A percentile compares a stretch with the other conserved stretches of the same genome.
Conservation (phyloP, 2,329 filamentous ascomycete species). For the Dothideomycetes sp. region DNA sequence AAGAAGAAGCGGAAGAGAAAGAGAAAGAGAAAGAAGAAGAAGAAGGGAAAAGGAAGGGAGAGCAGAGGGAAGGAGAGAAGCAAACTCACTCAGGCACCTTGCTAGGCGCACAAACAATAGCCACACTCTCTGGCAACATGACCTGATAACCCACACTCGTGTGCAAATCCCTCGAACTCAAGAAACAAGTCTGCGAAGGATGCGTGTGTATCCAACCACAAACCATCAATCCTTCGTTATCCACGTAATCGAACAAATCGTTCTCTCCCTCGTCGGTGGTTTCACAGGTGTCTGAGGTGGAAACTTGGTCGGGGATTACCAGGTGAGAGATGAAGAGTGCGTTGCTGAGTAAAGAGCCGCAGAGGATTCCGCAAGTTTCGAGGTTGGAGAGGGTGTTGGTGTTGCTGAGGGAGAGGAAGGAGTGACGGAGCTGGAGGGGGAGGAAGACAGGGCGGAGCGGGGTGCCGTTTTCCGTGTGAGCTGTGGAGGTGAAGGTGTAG, state of each 20-base stretch:
- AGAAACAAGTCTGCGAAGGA: conserved; percentile 92
- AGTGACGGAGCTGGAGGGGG: conserved; percentile 60
- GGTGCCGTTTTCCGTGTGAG: conserved; percentile 80
- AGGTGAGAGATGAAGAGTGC: conserved; percentile 84
- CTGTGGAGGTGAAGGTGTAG: conserved; percentile 73
- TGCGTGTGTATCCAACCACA: conserved; percentile 98
- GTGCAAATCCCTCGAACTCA: conserved; percentile 89
- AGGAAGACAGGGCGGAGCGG: conserved; percentile 83
- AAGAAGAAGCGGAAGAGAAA: neutral
- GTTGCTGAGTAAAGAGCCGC: conserved; percentile 83
- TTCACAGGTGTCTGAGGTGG: conserved; percentile 89
- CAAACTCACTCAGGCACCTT: conserved; percentile 61
- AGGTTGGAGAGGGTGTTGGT: conserved; percentile 72
- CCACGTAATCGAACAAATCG: conserved; percentile 80
- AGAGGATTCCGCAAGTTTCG: conserved; percentile 92
- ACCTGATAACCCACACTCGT: conserved; percentile 92
- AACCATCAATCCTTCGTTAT: conserved; percentile 71
- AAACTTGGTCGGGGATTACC: conserved; percentile 82
- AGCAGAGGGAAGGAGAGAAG: neutral
- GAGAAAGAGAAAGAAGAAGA: neutral
- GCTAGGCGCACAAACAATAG: conserved; percentile 87
- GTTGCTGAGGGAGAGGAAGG: conserved; percentile 65
- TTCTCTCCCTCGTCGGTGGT: conserved; percentile 67
- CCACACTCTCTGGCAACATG: conserved; percentile 93
- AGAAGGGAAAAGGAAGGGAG: neutral